phyloP scores from a whole-genome alignment of 1,139 yeast genomes.

The Pichia sp. region DNA sequence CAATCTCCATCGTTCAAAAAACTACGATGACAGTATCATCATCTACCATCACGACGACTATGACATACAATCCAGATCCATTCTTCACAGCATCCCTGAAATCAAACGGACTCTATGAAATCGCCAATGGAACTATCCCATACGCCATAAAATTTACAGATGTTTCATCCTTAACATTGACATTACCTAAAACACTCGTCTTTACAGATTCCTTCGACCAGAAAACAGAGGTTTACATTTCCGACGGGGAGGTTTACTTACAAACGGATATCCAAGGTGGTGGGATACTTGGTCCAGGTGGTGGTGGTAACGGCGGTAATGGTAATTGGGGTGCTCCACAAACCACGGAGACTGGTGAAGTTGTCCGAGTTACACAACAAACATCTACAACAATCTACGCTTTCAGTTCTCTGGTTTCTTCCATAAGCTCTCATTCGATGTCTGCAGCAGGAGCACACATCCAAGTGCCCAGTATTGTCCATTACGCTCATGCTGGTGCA shows the following conservation, averaged over 20 bases:
- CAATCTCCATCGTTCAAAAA: not conserved
- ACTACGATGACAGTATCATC: not conserved
- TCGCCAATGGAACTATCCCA: conserved; percentile 41
- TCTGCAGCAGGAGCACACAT: conserved; percentile 6
- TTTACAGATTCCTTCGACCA: conserved; percentile 11
- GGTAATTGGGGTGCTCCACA: not conserved
- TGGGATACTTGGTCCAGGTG: not conserved
- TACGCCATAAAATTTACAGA: conserved; percentile 35
- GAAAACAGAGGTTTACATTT: conserved; percentile 16
- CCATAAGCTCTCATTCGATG: not conserved
- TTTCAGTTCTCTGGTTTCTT: conserved; percentile 12
- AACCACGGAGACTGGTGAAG: conserved; percentile 4
- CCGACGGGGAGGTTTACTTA: conserved; percentile 13
- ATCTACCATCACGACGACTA: not conserved
- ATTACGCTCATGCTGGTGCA: too few relatives aligned
- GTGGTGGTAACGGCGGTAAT: not conserved
- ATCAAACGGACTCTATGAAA: conserved; percentile 8
- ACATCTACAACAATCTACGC: conserved; percentile 9
- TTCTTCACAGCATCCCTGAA: not conserved
- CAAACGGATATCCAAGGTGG: conserved; percentile 5
- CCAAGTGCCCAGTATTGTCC: too few relatives aligned
- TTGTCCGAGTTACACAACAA: too few relatives aligned
- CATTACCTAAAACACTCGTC: conserved; percentile 17
- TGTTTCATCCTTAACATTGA: conserved; percentile 26
- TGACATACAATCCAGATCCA: conserved; percentile 1